phyloP scores from a whole-genome alignment of 2,329 filamentous ascomycete species.

The Gaeumannomyces sp. region DNA sequence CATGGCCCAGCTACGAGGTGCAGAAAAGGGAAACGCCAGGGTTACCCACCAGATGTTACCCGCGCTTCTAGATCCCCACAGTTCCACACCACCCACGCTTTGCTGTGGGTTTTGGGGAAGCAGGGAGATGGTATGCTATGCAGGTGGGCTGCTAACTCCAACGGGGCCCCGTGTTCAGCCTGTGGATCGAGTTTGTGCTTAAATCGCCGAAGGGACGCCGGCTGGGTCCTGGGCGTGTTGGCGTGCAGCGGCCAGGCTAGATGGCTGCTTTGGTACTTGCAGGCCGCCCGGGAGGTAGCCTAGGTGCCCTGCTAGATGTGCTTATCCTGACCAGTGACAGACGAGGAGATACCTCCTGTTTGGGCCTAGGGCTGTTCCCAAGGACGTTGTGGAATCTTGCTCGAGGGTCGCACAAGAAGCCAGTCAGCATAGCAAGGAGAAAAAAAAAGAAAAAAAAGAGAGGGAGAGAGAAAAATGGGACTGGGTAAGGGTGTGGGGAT shows the following conservation, averaged over 20 bases:
- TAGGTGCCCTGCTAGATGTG: no score
- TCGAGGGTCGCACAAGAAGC: background rate
- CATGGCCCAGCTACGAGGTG: background rate
- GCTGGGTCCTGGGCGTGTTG: background rate
- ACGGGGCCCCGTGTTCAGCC: background rate
- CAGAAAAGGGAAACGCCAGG: background rate
- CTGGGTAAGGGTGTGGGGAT: background rate
- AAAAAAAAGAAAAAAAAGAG: no score
- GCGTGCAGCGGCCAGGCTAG: background rate
- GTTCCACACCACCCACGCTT: background rate
- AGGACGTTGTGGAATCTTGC: background rate
- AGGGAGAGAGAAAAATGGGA: background rate
- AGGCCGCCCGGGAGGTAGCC: no score
- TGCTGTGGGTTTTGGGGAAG: background rate
- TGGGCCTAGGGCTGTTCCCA: background rate
- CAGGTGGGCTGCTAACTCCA: background rate
- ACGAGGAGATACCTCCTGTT: background rate
- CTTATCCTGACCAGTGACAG: background rate
- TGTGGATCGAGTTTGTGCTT: background rate
- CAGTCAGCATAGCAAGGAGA: no score
- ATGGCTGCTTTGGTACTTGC: no score
- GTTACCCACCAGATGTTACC: background rate
- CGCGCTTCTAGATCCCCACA: background rate
- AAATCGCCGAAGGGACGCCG: conserved; percentile 8
- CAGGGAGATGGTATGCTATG: background rate